phyloP scores from a whole-genome alignment of 2,329 filamentous ascomycete species.

The Ophiostoma populinum region DNA sequence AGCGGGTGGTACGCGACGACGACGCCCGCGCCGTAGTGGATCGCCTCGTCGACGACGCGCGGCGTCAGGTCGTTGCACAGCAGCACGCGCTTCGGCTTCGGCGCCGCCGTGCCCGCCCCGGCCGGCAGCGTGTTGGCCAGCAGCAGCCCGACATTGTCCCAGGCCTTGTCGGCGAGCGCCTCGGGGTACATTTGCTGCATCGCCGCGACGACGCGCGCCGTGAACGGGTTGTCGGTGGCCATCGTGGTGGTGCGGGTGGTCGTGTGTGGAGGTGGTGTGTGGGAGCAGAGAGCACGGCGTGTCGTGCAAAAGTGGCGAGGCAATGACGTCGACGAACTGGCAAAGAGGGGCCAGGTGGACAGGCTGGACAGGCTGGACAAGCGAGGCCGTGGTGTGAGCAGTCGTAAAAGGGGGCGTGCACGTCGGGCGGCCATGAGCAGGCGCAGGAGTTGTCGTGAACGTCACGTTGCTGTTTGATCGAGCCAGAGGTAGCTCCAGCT shows the following conservation, averaged over 20 bases:
- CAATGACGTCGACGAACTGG: no score
- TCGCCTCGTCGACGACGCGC: conserved; percentile 78
- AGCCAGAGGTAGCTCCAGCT: no score
- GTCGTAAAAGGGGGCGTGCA: no score
- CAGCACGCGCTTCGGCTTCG: conserved; percentile 31
- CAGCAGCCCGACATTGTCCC: conserved; percentile 92
- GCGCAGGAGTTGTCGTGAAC: no score
- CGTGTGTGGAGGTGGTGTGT: no score
- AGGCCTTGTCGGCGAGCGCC: conserved; percentile 70
- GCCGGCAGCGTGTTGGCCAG: conserved; percentile 21
- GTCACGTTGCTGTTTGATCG: no score
- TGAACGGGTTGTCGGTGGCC: neutral
- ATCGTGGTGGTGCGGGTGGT: neutral
- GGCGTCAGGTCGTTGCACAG: conserved; percentile 79
- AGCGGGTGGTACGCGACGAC: conserved; percentile 92
- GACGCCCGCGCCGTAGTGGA: conserved; percentile 55
- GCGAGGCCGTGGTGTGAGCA: no score
- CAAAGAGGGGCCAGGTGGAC: no score
- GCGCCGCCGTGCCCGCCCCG: conserved; percentile 15
- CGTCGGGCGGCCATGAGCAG: no score
- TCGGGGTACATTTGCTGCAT: conserved; percentile 43
- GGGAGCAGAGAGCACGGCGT: no score
- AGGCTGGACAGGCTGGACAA: no score
- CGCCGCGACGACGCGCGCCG: neutral
- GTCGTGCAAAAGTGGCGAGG: no score